Percentiles rank a stretch among this genome's conserved stretches.
These are phyloP conservation scores for Jatropha curcas DNA, from an alignment of 345 rosid species.

Conservation along the genomic window DNA sequence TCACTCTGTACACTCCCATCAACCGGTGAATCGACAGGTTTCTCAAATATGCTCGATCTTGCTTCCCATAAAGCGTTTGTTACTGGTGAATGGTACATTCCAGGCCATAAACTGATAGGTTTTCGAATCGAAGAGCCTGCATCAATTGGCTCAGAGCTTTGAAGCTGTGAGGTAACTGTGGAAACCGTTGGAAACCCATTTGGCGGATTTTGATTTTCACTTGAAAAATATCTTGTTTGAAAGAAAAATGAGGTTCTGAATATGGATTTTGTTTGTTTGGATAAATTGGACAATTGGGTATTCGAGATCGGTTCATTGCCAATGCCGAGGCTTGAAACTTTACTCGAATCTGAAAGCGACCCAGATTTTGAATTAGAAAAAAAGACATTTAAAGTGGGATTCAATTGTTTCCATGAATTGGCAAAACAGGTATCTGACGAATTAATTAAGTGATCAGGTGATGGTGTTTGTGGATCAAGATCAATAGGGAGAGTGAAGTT, in stretches of 20 bases:
- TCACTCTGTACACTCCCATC: conserved; percentile 30
- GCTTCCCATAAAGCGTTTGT: conserved; percentile 95
- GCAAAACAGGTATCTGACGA: neutral
- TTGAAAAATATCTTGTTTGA: conserved; percentile 30
- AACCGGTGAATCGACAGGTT: conserved; percentile 20
- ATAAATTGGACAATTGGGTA: conserved; percentile 16
- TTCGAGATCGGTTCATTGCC: neutral
- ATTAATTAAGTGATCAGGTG: neutral
- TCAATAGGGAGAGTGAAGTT: neutral
- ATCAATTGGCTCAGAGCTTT: conserved; percentile 50
- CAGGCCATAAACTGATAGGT: conserved; percentile 92
- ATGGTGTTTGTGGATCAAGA: neutral
- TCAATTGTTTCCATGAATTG: neutral
- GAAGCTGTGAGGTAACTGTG: conserved; percentile 17
- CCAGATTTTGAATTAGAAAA: neutral
- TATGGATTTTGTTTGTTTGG: conserved; percentile 9
- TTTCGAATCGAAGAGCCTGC: conserved; percentile 80
- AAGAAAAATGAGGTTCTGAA: conserved; percentile 5
- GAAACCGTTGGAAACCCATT: conserved; percentile 9
- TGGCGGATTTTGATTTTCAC: conserved; percentile 20
- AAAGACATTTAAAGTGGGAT: neutral
- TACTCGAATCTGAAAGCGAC: neutral
- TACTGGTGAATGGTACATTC: conserved; percentile 93
- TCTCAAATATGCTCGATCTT: conserved; percentile 62
- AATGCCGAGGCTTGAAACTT: neutral